Conservation (phyloP, 73 alveolate genomes). For the Tetrahymena borealis region DNA sequence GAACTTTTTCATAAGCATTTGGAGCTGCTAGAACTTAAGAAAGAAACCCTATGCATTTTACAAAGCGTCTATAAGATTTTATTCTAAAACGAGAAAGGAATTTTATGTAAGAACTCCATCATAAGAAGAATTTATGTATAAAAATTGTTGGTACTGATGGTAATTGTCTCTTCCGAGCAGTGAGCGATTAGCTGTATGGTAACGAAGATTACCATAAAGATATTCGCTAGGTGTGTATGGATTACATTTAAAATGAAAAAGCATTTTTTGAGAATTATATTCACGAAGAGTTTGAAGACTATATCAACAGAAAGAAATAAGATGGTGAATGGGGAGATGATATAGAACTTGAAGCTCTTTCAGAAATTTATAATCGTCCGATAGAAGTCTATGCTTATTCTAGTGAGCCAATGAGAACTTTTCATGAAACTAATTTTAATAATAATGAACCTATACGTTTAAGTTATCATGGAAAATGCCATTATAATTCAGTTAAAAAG, state of each 20-base stretch:
- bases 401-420: constrained; percentile 88
- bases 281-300: constrained; percentile 80
- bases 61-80: background rate
- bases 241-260: constrained; percentile 81
- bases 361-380: constrained; percentile 92
- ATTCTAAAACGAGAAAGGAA: background rate
- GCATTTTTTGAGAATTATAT: constrained; percentile 80
- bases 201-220: constrained; percentile 72
- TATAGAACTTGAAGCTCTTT: constrained; percentile 88
- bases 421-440: constrained; percentile 76
- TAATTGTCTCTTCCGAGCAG: constrained; percentile 94
- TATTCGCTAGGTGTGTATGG: constrained; percentile 84
- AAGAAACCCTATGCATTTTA: background rate
- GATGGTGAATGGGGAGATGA: constrained; percentile 99
- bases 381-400: constrained; percentile 92
- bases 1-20: background rate
- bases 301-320: constrained; percentile 70
- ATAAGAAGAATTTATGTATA: background rate
- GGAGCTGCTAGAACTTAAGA: background rate
- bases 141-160: constrained; percentile 89
- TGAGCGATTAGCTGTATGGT: constrained; percentile 92
- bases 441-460: constrained; percentile 74
- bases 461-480: constrained; percentile 94
- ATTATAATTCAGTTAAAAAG: constrained; percentile 88
- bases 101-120: background rate